Base-by-base conservation (phyloP, 2,329 filamentous ascomycete species). In the Neofusicoccum parvum region DNA sequence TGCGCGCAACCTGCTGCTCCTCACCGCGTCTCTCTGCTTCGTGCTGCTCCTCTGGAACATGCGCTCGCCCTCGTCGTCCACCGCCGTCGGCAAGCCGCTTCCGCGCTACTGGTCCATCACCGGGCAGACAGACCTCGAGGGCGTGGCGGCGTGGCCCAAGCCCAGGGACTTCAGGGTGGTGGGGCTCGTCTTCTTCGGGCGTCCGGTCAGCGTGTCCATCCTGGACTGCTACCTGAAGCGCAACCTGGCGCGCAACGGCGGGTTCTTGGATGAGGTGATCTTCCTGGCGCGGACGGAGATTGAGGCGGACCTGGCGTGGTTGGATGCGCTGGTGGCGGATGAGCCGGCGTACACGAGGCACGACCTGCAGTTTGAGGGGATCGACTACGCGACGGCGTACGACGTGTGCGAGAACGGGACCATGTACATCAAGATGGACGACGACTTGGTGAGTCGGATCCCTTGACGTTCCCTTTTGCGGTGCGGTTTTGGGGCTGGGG, bases 361-460 rank as follows among this genome's bases (percentile, higher is more conserved):
- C 27, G 64, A 69, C 43, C 23, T 67, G 36, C 63, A 48, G 15
- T 70, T 67, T 36, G 67, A 69, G n/a, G 60, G 62, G 11, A 66
- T 68, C 62, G 66, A 68, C 27, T 67, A 72, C 39, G 63, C 68
- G 17, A 66, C 23, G 15, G 66, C 69, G 27, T 70, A 71, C 69
- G 67, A 70, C 20, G 56, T 59, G 34, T 67, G 62, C 23, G 64
- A 70, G 15, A 67, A 73, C 43, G 68, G 72, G 36, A 70, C 72
- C 15, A 73, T 81, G 67, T 80, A 79, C 59, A 73, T 81, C 59
- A 80, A 78, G 68, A 80, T 81, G 46, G 80, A 81, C 65, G 80
- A 80, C 2, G 79, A 81, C 59, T 70, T 78, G 34, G 72, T 72
- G 65, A 34, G 70, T 62, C 20, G 27, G n/a, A 15, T 12, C 32